phyloP scores from a whole-genome alignment of 1,284 basidiomycete species.

The Macrocystidia cucumis region DNA sequence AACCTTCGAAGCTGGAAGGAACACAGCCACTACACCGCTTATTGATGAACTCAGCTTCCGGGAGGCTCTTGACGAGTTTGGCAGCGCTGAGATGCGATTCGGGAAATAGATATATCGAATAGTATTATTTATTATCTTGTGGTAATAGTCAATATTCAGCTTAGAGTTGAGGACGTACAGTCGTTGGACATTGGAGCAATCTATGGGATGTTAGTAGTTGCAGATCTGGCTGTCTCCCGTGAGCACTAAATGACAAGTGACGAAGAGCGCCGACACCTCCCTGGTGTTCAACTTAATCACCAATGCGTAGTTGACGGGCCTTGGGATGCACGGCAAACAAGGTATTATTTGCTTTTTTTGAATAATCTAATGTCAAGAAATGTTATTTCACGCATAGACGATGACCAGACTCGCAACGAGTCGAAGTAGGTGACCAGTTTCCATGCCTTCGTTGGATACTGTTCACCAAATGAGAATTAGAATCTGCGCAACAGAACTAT shows the following conservation, averaged over 20 bases:
- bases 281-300: too few relatives aligned
- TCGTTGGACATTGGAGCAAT: too few relatives aligned
- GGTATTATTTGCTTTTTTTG: constrained; percentile 17
- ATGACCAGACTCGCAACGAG: constrained; percentile 17
- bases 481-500: constrained; percentile 26
- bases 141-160: constrained; percentile 10
- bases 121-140: constrained; percentile 10
- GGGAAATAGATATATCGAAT: constrained; percentile 42
- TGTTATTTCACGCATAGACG: constrained; percentile 23
- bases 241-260: too few relatives aligned
- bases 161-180: too few relatives aligned
- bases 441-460: too few relatives aligned
- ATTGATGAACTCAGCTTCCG: constrained; percentile 52
- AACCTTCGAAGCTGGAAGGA: too few relatives aligned
- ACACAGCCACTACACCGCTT: constrained; percentile 11
- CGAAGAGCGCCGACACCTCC: too few relatives aligned
- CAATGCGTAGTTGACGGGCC: too few relatives aligned
- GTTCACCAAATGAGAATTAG: constrained; percentile 15
- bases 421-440: constrained; percentile 31
- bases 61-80: constrained; percentile 61
- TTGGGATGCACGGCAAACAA: constrained; percentile 14
- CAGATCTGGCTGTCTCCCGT: too few relatives aligned
- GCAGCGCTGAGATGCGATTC: constrained; percentile 64
- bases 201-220: too few relatives aligned
- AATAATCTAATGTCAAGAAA: constrained; percentile 26